phyloP scores from a whole-genome alignment of 2,329 filamentous ascomycete genomes.

The Sarocladiaceae sp. region DNA sequence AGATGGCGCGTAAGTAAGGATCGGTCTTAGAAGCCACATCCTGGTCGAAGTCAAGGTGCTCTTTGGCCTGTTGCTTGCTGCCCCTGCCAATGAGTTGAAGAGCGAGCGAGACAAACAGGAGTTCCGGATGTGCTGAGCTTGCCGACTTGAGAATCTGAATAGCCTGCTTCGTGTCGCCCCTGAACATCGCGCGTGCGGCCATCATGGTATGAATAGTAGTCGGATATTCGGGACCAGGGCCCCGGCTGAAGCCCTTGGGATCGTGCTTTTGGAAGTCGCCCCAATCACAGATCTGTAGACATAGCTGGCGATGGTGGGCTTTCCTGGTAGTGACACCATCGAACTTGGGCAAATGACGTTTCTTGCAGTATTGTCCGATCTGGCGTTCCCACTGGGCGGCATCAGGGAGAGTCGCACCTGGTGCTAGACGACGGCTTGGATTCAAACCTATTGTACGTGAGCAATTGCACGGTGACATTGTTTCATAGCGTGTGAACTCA shows the following conservation, averaged over 20 bases:
- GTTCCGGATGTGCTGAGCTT: conserved; percentile 57
- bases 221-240: conserved; percentile 40
- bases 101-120: conserved; percentile 64
- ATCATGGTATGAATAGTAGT: conserved; percentile 65
- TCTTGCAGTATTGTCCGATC: conserved; percentile 61
- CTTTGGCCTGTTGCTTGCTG: conserved; percentile 37
- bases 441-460: conserved; percentile 37
- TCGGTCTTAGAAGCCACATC: conserved; percentile 62
- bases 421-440: conserved; percentile 41
- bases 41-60: conserved; percentile 55
- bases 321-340: conserved; percentile 59
- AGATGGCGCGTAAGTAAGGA: conserved; percentile 75
- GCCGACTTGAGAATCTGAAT: conserved; percentile 66
- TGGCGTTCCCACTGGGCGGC: conserved; percentile 54
- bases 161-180: conserved; percentile 64
- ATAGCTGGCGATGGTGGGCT: conserved; percentile 69
- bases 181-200: conserved; percentile 71
- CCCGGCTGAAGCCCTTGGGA: conserved; percentile 24
- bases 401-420: conserved; percentile 42
- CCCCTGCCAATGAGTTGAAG: conserved; percentile 58
- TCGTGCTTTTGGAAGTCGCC: conserved; percentile 51
- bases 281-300: conserved; percentile 71
- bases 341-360: conserved; percentile 57
- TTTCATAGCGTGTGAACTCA: too few relatives aligned
- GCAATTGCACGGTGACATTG: neutral